phyloP scores from a whole-genome alignment of 768 basidiomycete species.

The Flagelloscypha sp. region DNA sequence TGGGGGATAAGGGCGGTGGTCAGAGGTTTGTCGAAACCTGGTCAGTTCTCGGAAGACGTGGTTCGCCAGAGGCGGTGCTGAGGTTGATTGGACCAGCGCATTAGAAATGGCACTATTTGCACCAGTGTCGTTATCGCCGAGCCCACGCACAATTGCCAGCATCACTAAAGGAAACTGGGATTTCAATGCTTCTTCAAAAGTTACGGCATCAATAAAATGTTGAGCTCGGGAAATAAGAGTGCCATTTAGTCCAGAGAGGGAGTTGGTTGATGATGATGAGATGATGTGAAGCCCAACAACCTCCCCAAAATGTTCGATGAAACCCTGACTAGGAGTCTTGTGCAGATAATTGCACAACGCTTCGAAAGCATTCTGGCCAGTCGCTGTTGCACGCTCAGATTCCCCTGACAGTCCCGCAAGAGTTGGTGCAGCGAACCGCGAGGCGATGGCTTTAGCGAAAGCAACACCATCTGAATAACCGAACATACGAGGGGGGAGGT shows the following conservation, averaged over 20 bases:
- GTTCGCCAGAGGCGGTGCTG: slow-evolving; percentile 21
- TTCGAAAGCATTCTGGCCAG: slow-evolving; percentile 41
- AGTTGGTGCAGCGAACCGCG: slow-evolving; percentile 58
- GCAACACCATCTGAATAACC: slow-evolving; percentile 66
- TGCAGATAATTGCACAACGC: slow-evolving; percentile 57
- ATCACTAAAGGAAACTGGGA: neutral
- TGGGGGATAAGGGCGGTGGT: slow-evolving; percentile 49
- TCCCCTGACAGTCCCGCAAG: slow-evolving; percentile 35
- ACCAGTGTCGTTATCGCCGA: slow-evolving; percentile 62
- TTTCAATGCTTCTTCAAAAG: neutral
- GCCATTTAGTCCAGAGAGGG: no score
- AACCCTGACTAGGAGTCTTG: slow-evolving; percentile 39
- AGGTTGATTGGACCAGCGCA: slow-evolving; percentile 23
- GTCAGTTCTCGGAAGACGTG: slow-evolving; percentile 44
- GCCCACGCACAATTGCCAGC: slow-evolving; percentile 43
- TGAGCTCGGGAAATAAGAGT: no score
- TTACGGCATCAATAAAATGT: no score
- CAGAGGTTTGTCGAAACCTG: slow-evolving; percentile 38
- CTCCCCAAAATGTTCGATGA: slow-evolving; percentile 58
- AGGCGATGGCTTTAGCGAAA: slow-evolving; percentile 61
- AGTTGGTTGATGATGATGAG: no score
- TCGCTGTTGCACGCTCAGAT: slow-evolving; percentile 17
- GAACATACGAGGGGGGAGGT: slow-evolving; percentile 62
- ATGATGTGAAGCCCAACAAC: slow-evolving; percentile 58
- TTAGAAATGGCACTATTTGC: slow-evolving; percentile 39